Evolutionary conservation across 2,329 filamentous ascomycete genomes (phyloP), one percentile per base, ranked within the genome.

Genomic region (Exophiala spinifera): DNA sequence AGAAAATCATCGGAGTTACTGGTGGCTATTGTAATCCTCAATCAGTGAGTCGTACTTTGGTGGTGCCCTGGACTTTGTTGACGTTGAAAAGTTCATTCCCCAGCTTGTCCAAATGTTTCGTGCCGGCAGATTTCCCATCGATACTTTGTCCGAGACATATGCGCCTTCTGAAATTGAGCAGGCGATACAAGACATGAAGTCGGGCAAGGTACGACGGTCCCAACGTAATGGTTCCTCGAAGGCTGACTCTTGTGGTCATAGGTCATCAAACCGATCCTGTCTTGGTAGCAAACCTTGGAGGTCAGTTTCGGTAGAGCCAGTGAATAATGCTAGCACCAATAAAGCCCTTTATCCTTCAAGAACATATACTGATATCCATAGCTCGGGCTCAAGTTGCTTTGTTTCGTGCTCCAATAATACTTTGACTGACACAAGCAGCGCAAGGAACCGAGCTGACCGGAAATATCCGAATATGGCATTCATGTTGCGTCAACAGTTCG

Each of bases 161-260:
- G 3, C 33, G 11, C 33, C 62, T 0, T 63, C 68, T 21, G 69
- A 68, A 2, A 67, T 77, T 15, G 61, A 64, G 8, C 67, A 68
- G 5, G 57, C 72, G 4, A 66, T 68, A 0, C 65, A 69, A 2
- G 69, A 67, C 1, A 54, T 71, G 1, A 78, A 49, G 33, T 39
- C 46, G 17, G 46, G 46, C 19, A 28, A 28, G 36, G 46, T 49
- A 37, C 15, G 33, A 44, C 19, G 3, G 5, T 19, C 21, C n/a
- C 15, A 11, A 19, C 2, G 6, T 19, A 6, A 11, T 20, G 2
- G 11, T 48, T 25, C 8, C 28, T 11, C 31, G 28, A 37, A 31
- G 15, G 31, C 11, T 14, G 28, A 11, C 46, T 48, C 17, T 37
- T 36, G 10, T 10, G 6, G 28, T 20, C 19, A 2, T 23, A 48